These are phyloP conservation scores for Sanghuangporus baumii DNA, from an alignment of 1,284 basidiomycete species.

Conservation along the genomic window DNA sequence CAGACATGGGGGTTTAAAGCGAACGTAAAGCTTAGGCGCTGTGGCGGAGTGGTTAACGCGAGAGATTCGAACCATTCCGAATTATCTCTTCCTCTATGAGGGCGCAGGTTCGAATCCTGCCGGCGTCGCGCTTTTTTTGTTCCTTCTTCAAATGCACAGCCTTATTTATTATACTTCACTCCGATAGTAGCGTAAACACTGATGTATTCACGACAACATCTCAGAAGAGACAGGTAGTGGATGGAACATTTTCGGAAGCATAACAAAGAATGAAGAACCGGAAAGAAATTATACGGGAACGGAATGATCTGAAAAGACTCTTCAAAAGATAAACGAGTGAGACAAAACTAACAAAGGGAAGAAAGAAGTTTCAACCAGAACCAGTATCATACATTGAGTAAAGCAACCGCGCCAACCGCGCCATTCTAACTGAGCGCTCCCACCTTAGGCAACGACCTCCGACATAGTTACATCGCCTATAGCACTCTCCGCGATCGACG, in stretches of 20 bases:
- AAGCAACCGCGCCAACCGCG: neutral
- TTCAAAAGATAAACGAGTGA: neutral
- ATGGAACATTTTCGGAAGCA: neutral
- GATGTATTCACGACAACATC: neutral
- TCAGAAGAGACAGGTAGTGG: neutral
- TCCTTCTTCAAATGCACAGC: neutral
- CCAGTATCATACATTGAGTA: neutral
- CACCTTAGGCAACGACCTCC: constrained; percentile 3
- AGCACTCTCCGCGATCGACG: constrained; percentile 8
- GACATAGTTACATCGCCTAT: constrained; percentile 17
- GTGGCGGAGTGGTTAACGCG: constrained; percentile 19
- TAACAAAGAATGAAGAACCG: neutral
- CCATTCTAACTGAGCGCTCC: neutral
- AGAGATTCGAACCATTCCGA: constrained; percentile 15
- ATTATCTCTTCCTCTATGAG: constrained; percentile 46
- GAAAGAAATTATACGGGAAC: neutral
- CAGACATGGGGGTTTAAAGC: no score
- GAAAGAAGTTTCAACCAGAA: neutral
- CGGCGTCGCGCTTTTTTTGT: constrained; percentile 43
- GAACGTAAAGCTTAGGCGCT: no score
- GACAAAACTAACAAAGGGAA: neutral
- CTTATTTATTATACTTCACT: neutral
- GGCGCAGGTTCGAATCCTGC: constrained; percentile 70
- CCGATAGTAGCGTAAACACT: neutral
- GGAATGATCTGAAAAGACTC: neutral